phyloP scores from a whole-genome alignment of 805 yeast genomes.

The Debaryomyces castellii region DNA sequence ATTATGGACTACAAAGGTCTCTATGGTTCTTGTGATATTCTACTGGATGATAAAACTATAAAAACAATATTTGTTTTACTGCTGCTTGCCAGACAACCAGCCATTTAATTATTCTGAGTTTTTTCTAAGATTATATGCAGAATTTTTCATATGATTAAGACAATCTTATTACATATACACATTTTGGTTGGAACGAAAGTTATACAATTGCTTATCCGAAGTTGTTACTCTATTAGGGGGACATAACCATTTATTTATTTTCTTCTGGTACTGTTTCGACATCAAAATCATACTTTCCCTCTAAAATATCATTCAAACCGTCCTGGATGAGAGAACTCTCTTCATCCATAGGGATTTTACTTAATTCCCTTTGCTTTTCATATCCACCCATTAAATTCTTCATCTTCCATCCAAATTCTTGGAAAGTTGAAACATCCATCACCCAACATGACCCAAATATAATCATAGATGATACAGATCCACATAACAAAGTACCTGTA shows the following conservation, averaged over 20 bases:
- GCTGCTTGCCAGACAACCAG: not conserved
- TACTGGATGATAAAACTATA: not conserved
- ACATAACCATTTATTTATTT: not conserved
- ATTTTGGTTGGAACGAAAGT: too few species aligned
- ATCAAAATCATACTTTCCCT: slow-evolving; percentile 40
- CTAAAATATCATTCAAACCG: slow-evolving; percentile 49
- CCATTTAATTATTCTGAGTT: not conserved
- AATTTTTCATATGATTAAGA: too few species aligned
- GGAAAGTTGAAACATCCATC: slow-evolving; percentile 63
- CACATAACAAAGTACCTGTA: slow-evolving; percentile 74
- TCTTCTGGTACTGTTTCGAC: slow-evolving; percentile 4
- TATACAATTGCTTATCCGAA: too few species aligned
- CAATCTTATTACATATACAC: too few species aligned
- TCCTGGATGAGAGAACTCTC: slow-evolving; percentile 60
- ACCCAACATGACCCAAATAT: slow-evolving; percentile 79
- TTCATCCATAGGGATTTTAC: slow-evolving; percentile 47
- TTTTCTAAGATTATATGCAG: not conserved
- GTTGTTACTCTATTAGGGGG: too few species aligned
- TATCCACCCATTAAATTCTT: slow-evolving; percentile 68
- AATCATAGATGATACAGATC: slow-evolving; percentile 69
- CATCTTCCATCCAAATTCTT: slow-evolving; percentile 73
- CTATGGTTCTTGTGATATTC: not conserved
- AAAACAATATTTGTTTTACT: not conserved
- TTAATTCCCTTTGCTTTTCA: slow-evolving; percentile 49
- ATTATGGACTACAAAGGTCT: not conserved